phyloP scores from a whole-genome alignment of 78 protist species.

The Dictyostelium capitatum region DNA sequence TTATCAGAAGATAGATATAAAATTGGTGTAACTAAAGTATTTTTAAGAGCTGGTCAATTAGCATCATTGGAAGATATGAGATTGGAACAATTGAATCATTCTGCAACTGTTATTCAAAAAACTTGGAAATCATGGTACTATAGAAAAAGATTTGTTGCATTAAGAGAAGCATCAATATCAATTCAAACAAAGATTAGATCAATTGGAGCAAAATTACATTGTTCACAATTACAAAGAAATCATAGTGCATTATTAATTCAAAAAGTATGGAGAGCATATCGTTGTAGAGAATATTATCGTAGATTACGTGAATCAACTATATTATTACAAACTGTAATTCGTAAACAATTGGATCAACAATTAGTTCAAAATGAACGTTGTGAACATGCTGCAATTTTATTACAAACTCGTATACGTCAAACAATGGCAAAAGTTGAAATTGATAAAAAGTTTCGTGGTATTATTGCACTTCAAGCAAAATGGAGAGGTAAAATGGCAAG shows the following conservation, averaged over 20 bases:
- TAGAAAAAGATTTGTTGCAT: background rate
- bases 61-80: constrained; percentile 78
- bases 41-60: constrained; percentile 82
- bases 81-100: constrained; percentile 17
- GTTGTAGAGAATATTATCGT: background rate
- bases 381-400: constrained; percentile 11
- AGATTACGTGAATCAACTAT: background rate
- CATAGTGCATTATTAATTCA: constrained; percentile 43
- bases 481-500: constrained; percentile 84
- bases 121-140: constrained; percentile 32
- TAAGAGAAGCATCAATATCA: constrained; percentile 11
- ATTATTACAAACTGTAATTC: constrained; percentile 7
- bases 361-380: background rate
- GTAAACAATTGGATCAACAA: background rate
- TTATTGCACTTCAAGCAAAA: constrained; percentile 38
- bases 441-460: background rate
- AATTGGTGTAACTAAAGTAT: constrained; percentile 78
- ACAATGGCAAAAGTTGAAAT: background rate
- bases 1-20: constrained; percentile 61
- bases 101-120: constrained; percentile 67
- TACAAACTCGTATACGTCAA: constrained; percentile 63
- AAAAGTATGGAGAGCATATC: constrained; percentile 27
- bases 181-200: constrained; percentile 62
- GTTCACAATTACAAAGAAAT: background rate
- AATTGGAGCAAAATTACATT: constrained; percentile 15